Percentiles rank a stretch among this genome's conserved stretches.
These are phyloP conservation scores for Camelina hispida DNA, from an alignment of 345 rosid genomes.

Conservation along the genomic window DNA sequence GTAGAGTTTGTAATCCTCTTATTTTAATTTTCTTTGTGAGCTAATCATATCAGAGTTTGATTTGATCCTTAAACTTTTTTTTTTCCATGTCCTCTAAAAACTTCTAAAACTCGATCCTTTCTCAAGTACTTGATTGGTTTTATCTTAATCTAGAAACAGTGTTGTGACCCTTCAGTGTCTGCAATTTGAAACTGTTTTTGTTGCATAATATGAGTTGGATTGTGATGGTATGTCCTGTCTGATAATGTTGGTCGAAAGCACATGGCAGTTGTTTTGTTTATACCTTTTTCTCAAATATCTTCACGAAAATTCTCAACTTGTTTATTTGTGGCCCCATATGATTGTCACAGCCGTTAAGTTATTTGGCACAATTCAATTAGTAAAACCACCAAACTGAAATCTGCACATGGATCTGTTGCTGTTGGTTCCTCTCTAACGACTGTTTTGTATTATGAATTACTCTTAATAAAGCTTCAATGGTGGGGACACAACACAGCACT, in stretches of 20 bases:
- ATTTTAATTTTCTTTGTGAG: not conserved
- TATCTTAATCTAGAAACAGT: slow-evolving; percentile 8
- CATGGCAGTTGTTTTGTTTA: slow-evolving; percentile 36
- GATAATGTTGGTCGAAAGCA: slow-evolving; percentile 40
- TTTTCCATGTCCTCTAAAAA: slow-evolving; percentile 10
- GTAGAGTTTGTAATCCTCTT: slow-evolving; percentile 40
- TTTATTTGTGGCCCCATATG: slow-evolving; percentile 33
- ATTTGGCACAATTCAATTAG: slow-evolving; percentile 30
- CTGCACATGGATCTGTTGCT: slow-evolving; percentile 27
- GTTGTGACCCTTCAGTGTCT: slow-evolving; percentile 19
- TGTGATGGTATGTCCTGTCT: slow-evolving; percentile 37
- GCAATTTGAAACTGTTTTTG: slow-evolving; percentile 21
- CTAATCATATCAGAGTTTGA: slow-evolving; percentile 41
- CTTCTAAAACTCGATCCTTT: slow-evolving; percentile 27
- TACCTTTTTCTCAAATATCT: not conserved
- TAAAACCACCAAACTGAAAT: slow-evolving; percentile 18
- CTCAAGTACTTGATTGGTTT: slow-evolving; percentile 20
- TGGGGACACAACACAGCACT: not conserved
- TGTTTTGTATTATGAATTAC: not conserved
- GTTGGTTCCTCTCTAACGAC: slow-evolving; percentile 23
- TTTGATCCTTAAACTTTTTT: slow-evolving; percentile 24
- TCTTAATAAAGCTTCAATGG: slow-evolving; percentile 2
- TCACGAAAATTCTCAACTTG: slow-evolving; percentile 6
- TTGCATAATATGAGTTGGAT: slow-evolving; percentile 39
- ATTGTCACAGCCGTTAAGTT: slow-evolving; percentile 36